Evolutionary conservation across 257 asterid genomes (phyloP).

Genomic region (Solanum ossicruentum): DNA sequence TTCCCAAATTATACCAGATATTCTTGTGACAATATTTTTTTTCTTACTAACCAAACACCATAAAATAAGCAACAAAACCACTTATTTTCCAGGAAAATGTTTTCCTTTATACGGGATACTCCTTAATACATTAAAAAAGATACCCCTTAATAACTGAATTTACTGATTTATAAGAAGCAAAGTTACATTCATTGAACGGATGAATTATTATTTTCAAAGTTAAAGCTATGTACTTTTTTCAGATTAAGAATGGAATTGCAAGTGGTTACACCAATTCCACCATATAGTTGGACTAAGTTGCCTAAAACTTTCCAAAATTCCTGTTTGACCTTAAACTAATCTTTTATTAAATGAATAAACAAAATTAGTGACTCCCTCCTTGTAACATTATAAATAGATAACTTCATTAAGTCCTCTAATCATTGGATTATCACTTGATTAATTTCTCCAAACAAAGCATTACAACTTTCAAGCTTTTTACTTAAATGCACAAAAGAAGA

Average conservation of each 20-base stretch:
- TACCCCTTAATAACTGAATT: not conserved
- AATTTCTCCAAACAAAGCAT: not conserved
- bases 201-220: no score
- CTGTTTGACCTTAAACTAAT: constrained; percentile 13
- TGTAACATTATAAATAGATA: constrained; percentile 22
- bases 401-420: not conserved
- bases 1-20: no score
- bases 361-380: not conserved
- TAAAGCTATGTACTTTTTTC: no score
- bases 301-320: constrained; percentile 1
- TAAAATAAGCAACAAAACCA: no score
- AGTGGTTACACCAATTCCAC: constrained; percentile 42
- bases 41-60: no score
- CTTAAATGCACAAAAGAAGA: not conserved
- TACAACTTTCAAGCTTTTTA: not conserved
- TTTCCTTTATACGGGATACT: no score
- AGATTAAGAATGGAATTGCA: not conserved
- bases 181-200: not conserved
- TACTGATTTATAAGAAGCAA: not conserved
- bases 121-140: no score
- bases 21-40: no score
- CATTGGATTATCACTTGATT: not conserved
- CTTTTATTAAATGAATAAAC: not conserved
- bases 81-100: no score
- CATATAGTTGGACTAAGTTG: constrained; percentile 25